Evolutionary conservation across 2,329 filamentous ascomycete species (phyloP).

Genomic region (Colletotrichum sp.): DNA sequence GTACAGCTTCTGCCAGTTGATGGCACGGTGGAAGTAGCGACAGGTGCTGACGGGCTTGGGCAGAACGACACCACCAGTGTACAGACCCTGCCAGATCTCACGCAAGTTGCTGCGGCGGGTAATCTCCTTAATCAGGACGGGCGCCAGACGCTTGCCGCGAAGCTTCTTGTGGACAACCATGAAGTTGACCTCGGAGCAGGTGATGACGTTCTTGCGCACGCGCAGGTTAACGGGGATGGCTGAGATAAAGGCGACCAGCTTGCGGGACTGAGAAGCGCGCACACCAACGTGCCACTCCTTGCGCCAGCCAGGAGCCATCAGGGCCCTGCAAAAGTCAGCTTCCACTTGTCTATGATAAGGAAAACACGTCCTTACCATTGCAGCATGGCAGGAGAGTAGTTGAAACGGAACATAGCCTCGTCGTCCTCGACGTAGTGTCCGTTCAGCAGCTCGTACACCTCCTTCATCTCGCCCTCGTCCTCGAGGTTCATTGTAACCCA

Average conservation of each 20-base stretch:
- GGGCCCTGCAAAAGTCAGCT: slow-evolving; percentile 65
- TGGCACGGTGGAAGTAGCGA: slow-evolving; percentile 90
- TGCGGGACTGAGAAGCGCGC: slow-evolving; percentile 79
- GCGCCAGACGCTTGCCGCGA: slow-evolving; percentile 87
- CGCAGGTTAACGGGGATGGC: slow-evolving; percentile 86
- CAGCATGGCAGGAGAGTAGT: slow-evolving; percentile 88
- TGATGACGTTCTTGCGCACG: slow-evolving; percentile 76
- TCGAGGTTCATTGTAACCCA: slow-evolving; percentile 92
- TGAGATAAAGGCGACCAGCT: slow-evolving; percentile 94
- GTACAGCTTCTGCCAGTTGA: slow-evolving; percentile 96
- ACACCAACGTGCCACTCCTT: slow-evolving; percentile 96
- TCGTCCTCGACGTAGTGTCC: slow-evolving; percentile 98
- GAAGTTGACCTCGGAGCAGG: slow-evolving; percentile 95
- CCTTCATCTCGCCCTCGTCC: slow-evolving; percentile 78
- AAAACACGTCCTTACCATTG: slow-evolving; percentile 68
- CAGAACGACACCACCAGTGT: slow-evolving; percentile 90
- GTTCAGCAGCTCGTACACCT: slow-evolving; percentile 89
- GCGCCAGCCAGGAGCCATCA: slow-evolving; percentile 93
- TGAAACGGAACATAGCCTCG: slow-evolving; percentile 97
- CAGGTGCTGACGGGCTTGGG: slow-evolving; percentile 93
- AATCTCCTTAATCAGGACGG: slow-evolving; percentile 96
- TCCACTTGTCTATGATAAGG: background rate
- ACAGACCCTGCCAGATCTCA: slow-evolving; percentile 92
- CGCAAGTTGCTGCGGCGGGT: slow-evolving; percentile 88
- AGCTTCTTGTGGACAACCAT: slow-evolving; percentile 98